Conservation (phyloP, 2,329 filamentous ascomycete species). For the Aspergillus quadricinctus region DNA sequence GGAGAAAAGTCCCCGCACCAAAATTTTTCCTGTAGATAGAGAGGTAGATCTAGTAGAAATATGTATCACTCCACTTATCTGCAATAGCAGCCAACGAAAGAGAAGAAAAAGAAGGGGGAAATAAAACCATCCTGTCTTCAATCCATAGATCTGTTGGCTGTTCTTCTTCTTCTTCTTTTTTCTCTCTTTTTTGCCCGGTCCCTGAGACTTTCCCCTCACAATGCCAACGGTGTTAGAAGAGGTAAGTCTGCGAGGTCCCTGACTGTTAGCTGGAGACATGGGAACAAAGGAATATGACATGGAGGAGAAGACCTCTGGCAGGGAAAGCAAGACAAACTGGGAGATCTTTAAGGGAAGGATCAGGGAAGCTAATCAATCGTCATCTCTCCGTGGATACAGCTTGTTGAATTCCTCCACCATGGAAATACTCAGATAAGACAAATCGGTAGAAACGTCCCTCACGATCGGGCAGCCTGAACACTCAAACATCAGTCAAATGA, state of each 20-base stretch:
- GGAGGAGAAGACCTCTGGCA: background rate
- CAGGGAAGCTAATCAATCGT: background rate
- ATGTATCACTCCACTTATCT: background rate
- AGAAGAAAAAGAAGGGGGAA: constrained; percentile 1
- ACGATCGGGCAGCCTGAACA: background rate
- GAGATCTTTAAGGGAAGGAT: background rate
- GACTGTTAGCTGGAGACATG: background rate
- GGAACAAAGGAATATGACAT: background rate
- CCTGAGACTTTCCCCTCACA: constrained; percentile 16
- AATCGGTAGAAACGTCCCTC: constrained; percentile 49
- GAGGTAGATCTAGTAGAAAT: no score
- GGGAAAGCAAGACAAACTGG: background rate
- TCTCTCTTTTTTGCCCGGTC: background rate
- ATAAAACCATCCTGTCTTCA: constrained; percentile 1
- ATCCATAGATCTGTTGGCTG: background rate
- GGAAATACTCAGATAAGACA: constrained; percentile 87
- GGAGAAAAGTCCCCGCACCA: background rate
- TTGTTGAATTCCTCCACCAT: constrained; percentile 84
- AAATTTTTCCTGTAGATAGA: background rate
- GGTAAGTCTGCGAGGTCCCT: constrained; percentile 42
- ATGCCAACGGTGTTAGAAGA: constrained; percentile 78
- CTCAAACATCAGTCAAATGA: background rate
- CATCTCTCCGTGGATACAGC: constrained; percentile 7
- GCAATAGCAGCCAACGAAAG: background rate
- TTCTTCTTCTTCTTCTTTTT: background rate